Evolutionary conservation across 805 yeast genomes (phyloP).

Genomic region (Kazachstania psychrophila): DNA sequence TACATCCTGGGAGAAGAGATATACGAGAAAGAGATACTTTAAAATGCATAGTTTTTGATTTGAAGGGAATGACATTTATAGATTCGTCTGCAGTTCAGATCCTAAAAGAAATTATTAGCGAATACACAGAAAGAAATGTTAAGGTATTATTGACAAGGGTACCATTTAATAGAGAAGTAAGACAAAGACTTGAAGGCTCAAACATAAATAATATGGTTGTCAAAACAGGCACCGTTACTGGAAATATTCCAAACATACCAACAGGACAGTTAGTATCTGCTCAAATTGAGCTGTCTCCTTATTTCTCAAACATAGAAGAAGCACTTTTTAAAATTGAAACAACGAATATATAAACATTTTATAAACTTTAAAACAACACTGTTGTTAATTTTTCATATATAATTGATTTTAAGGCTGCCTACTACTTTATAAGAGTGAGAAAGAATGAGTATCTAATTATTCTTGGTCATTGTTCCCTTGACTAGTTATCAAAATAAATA

Average conservation of each 20-base stretch:
- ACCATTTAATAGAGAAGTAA: conserved; percentile 38
- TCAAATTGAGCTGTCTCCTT: too few relatives aligned
- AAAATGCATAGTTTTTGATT: conserved; percentile 58
- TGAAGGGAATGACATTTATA: conserved; percentile 71
- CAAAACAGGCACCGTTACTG: too few relatives aligned
- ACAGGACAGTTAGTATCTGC: too few relatives aligned
- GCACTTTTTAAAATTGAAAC: conserved; percentile 8
- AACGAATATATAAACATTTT: neutral
- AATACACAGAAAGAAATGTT: conserved; percentile 47
- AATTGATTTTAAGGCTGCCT: too few relatives aligned
- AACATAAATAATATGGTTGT: conserved; percentile 36
- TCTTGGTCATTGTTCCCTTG: too few relatives aligned
- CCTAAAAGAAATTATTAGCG: conserved; percentile 47
- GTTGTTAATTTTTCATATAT: too few relatives aligned
- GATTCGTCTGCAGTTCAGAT: conserved; percentile 78
- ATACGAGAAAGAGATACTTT: conserved; percentile 35
- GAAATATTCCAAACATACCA: too few relatives aligned
- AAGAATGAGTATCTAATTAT: too few relatives aligned
- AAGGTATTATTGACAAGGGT: conserved; percentile 54
- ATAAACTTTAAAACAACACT: too few relatives aligned
- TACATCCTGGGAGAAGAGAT: conserved; percentile 67
- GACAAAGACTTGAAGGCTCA: conserved; percentile 42
- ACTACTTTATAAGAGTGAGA: too few relatives aligned
- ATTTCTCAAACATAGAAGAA: conserved; percentile 13
- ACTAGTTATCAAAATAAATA: too few relatives aligned